phyloP scores from a whole-genome alignment of 805 yeast genomes.

The Teunomyces kruisii region DNA sequence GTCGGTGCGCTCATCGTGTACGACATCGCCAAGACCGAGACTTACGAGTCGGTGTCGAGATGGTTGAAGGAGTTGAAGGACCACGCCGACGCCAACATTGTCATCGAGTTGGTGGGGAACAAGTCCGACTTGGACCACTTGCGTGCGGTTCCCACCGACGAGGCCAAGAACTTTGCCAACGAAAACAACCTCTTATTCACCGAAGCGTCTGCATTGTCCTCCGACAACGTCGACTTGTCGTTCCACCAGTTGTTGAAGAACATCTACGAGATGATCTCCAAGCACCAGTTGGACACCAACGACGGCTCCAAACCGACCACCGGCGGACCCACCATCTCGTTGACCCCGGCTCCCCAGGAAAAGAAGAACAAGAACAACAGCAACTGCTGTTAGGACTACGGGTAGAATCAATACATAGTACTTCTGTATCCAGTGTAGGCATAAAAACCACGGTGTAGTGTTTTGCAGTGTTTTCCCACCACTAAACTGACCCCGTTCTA shows the following conservation, averaged over 20 bases:
- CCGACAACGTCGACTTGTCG: slow-evolving; percentile 92
- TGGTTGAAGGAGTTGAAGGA: slow-evolving; percentile 91
- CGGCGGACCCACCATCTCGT: slow-evolving; percentile 85
- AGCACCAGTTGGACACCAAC: slow-evolving; percentile 87
- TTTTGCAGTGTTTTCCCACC: too few species aligned
- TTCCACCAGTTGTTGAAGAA: slow-evolving; percentile 91
- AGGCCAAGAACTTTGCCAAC: slow-evolving; percentile 90
- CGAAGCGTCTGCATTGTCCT: slow-evolving; percentile 91
- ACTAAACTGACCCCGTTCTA: too few species aligned
- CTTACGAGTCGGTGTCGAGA: slow-evolving; percentile 80
- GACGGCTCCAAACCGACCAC: slow-evolving; percentile 65
- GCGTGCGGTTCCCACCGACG: slow-evolving; percentile 97
- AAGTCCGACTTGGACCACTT: slow-evolving; percentile 88
- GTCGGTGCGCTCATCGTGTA: slow-evolving; percentile 95
- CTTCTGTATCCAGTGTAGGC: too few species aligned
- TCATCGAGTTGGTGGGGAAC: slow-evolving; percentile 90
- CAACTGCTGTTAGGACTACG: slow-evolving; percentile 59
- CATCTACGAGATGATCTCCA: slow-evolving; percentile 90
- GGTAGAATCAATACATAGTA: neutral
- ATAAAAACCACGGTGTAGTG: too few species aligned
- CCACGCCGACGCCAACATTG: slow-evolving; percentile 93
- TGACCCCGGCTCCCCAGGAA: slow-evolving; percentile 91
- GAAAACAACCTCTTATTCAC: slow-evolving; percentile 91
- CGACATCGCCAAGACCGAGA: slow-evolving; percentile 88
- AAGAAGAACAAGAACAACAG: slow-evolving; percentile 57